Evolutionary conservation across 169 alveolate genomes (phyloP).

Genomic region (Eimeria nieschulzi): DNA sequence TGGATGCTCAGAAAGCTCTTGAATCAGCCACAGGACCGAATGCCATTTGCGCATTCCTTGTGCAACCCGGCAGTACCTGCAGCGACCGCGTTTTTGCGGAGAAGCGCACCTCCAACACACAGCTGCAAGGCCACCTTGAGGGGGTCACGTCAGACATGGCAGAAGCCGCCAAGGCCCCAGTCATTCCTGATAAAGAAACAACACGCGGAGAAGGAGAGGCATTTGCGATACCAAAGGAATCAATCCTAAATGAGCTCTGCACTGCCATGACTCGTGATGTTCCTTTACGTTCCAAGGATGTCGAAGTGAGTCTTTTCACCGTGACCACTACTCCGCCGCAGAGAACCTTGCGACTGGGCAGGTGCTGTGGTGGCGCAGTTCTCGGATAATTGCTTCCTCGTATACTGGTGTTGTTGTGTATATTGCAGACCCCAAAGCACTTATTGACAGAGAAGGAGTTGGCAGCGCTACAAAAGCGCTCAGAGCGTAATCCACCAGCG

Average conservation of each 20-base stretch:
- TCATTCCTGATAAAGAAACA: background rate
- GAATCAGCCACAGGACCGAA: conserved; percentile 49
- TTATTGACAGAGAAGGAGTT: conserved; percentile 13
- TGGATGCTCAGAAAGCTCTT: background rate
- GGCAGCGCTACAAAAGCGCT: background rate
- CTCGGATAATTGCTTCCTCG: too few species aligned
- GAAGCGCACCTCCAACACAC: conserved; percentile 42
- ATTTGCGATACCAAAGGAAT: conserved; percentile 42
- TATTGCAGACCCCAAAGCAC: conserved; percentile 41
- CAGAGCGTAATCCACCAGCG: conserved; percentile 16
- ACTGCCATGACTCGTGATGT: conserved; percentile 39
- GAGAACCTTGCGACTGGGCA: too few species aligned
- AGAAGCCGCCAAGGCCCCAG: background rate
- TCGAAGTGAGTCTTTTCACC: conserved; percentile 13
- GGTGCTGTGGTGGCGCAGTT: too few species aligned
- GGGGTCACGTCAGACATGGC: background rate
- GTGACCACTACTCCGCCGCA: too few species aligned
- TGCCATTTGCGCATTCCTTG: conserved; percentile 65
- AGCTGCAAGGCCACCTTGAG: conserved; percentile 59
- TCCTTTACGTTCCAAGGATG: background rate
- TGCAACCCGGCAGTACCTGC: conserved; percentile 33
- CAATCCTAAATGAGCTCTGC: conserved; percentile 37
- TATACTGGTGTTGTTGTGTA: too few species aligned
- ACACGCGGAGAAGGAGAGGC: background rate
- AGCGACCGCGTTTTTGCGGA: conserved; percentile 1